phyloP scores from a whole-genome alignment of 2,329 filamentous ascomycete species.

The Pyrenochaeta sp. region DNA sequence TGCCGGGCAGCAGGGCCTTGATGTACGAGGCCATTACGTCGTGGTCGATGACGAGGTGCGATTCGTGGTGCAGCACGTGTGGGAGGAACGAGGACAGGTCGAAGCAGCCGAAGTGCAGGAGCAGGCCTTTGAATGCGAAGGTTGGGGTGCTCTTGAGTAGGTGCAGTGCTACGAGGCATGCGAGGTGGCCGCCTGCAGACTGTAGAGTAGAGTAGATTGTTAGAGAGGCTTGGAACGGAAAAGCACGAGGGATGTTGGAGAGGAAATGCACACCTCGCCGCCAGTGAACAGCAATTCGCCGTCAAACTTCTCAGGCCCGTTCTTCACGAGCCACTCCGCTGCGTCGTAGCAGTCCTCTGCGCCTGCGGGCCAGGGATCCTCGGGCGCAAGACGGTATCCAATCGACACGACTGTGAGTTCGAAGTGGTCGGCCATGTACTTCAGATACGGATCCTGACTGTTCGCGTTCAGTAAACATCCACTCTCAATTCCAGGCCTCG shows the following conservation, averaged over 20 bases:
- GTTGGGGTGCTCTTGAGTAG: constrained; percentile 49
- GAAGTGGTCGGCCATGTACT: constrained; percentile 58
- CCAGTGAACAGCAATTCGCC: constrained; percentile 53
- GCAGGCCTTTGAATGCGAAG: constrained; percentile 58
- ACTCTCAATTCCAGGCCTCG: not conserved
- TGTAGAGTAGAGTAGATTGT: constrained; percentile 17
- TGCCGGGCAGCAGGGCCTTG: constrained; percentile 55
- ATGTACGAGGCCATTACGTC: constrained; percentile 57
- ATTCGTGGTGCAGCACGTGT: constrained; percentile 47
- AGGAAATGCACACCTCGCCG: constrained; percentile 42
- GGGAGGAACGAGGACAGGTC: constrained; percentile 57
- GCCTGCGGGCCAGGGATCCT: constrained; percentile 63
- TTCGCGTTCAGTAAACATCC: constrained; percentile 11
- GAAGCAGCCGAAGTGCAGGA: constrained; percentile 63
- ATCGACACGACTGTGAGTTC: constrained; percentile 61
- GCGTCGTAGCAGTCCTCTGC: constrained; percentile 66
- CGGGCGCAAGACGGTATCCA: constrained; percentile 67
- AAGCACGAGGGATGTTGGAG: constrained; percentile 6
- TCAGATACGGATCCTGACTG: constrained; percentile 58
- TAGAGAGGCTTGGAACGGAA: not conserved
- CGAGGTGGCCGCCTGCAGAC: constrained; percentile 62
- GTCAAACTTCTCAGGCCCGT: constrained; percentile 54
- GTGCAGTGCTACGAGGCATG: constrained; percentile 56
- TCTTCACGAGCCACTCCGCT: constrained; percentile 61
- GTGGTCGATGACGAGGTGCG: constrained; percentile 54